phyloP scores from a whole-genome alignment of 2,329 filamentous ascomycete genomes.

The Xylariaceae sp. region DNA sequence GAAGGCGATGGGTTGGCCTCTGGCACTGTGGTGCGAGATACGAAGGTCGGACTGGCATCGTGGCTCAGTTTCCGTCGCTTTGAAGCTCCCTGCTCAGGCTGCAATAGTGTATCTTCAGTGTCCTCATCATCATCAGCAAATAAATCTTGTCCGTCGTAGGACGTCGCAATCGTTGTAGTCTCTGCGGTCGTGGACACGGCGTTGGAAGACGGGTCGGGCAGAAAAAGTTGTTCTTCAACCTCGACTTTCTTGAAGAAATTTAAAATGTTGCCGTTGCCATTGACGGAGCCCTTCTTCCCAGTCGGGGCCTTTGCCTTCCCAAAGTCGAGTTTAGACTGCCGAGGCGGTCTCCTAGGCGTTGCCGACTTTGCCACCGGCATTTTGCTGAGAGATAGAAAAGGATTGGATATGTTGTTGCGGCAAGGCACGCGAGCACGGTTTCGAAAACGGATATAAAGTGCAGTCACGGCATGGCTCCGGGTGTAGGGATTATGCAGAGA shows the following conservation, averaged over 20 bases:
- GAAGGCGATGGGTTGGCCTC: not conserved
- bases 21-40: not conserved
- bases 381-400: not conserved
- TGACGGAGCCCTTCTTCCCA: slow-evolving; percentile 41
- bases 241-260: slow-evolving; percentile 73
- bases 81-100: slow-evolving; percentile 25
- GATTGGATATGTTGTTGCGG: not conserved
- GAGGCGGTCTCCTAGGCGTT: slow-evolving; percentile 25
- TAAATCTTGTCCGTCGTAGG: slow-evolving; percentile 32
- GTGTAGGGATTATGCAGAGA: too few species aligned
- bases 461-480: not conserved
- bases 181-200: slow-evolving; percentile 1
- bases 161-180: slow-evolving; percentile 20
- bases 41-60: slow-evolving; percentile 11
- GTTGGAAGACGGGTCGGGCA: slow-evolving; percentile 29
- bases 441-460: not conserved
- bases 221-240: slow-evolving; percentile 59
- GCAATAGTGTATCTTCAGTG: slow-evolving; percentile 31
- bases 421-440: not conserved
- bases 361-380: slow-evolving; percentile 23
- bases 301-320: slow-evolving; percentile 23
- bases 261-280: slow-evolving; percentile 68
- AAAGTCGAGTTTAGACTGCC: slow-evolving; percentile 31
- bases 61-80: slow-evolving; percentile 44
- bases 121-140: slow-evolving; percentile 25